Conservation (phyloP, 2,329 filamentous ascomycete genomes). For the Xylaria sp. region DNA sequence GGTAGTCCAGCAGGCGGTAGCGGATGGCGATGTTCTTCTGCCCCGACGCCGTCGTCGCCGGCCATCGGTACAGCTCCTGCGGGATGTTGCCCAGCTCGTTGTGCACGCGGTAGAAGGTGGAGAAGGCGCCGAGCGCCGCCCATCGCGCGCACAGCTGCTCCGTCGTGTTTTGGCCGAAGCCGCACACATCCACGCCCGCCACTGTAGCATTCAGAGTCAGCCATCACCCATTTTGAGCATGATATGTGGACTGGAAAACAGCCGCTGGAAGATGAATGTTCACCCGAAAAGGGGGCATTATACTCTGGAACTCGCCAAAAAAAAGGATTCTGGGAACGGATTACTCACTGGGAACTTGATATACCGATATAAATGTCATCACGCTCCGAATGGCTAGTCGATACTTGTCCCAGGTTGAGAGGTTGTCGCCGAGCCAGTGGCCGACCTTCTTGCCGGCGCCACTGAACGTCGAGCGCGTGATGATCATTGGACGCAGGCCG, state of each 20-base stretch:
- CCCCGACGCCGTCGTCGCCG: constrained; percentile 67
- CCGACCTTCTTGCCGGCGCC: constrained; percentile 74
- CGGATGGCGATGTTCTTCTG: constrained; percentile 73
- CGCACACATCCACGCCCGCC: constrained; percentile 80
- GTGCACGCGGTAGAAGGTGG: constrained; percentile 81
- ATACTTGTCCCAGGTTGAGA: constrained; percentile 68
- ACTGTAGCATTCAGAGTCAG: constrained; percentile 46
- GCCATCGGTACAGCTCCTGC: constrained; percentile 80
- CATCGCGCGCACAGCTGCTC: constrained; percentile 79
- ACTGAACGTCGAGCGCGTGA: constrained; percentile 80
- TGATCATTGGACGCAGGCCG: constrained; percentile 71
- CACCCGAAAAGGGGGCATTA: no score
- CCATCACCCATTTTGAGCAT: background rate
- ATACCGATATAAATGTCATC: constrained; percentile 70
- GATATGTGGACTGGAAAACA: background rate
- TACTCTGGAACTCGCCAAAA: no score
- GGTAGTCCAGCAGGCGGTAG: constrained; percentile 77
- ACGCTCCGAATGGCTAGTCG: constrained; percentile 67
- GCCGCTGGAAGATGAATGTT: background rate
- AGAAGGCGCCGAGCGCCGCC: constrained; percentile 77
- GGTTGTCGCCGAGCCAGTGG: constrained; percentile 70
- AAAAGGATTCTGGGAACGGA: background rate
- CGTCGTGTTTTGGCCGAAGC: constrained; percentile 74
- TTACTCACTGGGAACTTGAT: constrained; percentile 66
- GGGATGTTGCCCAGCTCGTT: constrained; percentile 61